Conservation (phyloP, 2,329 filamentous ascomycete genomes). For the Monilinia laxa region DNA sequence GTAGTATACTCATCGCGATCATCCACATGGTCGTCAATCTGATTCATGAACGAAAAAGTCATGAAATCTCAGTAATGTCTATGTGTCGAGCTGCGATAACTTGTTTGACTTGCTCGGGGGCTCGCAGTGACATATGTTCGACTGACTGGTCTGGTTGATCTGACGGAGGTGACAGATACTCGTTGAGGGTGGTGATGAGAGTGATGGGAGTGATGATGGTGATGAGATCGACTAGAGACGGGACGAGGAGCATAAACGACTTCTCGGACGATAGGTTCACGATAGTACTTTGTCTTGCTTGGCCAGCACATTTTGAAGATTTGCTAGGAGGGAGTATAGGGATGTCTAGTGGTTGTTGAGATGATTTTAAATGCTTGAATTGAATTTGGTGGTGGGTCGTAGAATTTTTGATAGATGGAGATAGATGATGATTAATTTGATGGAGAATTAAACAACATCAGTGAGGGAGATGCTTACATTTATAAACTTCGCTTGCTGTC, state of each 20-base stretch:
- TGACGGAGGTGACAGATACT: neutral
- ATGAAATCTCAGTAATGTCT: neutral
- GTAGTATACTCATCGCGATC: neutral
- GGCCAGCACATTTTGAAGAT: slow-evolving; percentile 15
- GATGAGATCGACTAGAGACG: slow-evolving; percentile 5
- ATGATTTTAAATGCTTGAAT: neutral
- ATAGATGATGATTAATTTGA: neutral
- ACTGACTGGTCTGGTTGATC: neutral
- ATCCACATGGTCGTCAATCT: neutral
- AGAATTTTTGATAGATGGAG: neutral
- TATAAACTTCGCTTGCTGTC: neutral
- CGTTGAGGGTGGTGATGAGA: slow-evolving; percentile 11
- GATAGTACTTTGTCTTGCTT: slow-evolving; percentile 8
- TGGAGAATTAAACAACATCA: neutral
- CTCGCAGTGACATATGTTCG: neutral
- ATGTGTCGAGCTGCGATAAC: slow-evolving; percentile 1
- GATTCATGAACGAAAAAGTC: neutral
- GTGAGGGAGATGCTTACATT: neutral
- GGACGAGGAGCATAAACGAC: slow-evolving; percentile 12
- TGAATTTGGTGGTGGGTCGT: no score
- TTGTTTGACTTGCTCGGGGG: slow-evolving; percentile 9
- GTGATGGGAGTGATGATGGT: slow-evolving; percentile 6
- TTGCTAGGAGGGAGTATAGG: neutral
- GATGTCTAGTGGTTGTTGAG: neutral
- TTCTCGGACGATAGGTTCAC: slow-evolving; percentile 12